Evolutionary conservation across 768 basidiomycete genomes (phyloP), one percentile per base, ranked within the genome.

Genomic region (Tephrocybe sp.): DNA sequence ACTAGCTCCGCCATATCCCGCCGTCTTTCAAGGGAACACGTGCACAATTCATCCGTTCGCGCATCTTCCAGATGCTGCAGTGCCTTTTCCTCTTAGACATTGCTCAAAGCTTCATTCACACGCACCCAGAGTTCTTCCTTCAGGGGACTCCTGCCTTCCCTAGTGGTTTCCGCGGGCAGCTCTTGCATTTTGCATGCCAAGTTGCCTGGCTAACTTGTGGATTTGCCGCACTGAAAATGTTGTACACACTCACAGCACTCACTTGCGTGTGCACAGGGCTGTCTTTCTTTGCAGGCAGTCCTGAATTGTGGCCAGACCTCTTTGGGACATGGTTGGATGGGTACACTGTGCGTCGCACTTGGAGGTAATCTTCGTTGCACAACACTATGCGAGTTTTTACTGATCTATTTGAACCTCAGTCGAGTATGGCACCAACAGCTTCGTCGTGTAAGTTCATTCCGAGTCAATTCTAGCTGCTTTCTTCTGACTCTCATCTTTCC

Each of bases 351-450:
- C 50, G 50, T 25, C 50, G 44, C 18, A 38, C 36, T 11, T 51
- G 50, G 50, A 30, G 50, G 50, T 51, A 27, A 34, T 43, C 13
- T 11, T 28, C 21, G 18, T 9, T 40, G 6, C 4, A 5, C 13
- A 16, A 34, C 11, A 41, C 6, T n/a, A n/a, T n/a, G n/a, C n/a
- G n/a, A 16, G 16, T 22, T 18, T 18, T 5, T 38, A 12, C 5
- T 16, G n/a, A 13, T 38, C 15, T 38, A 12, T 2, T 19, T 38
- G 37, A 38, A 1, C 22, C 19, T 22, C 7, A 51, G 50, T 9
- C 50, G 44, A 25, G 50, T 51, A 7, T 51, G 50, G 50, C 44
- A 51, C 27, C 50, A 51, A 27, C 44, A n/a, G 24, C 24, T 51
- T 13, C 37, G 50, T 32, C 50, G 50, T 13, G 50, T 51, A 51